Evolutionary conservation across 495 filamentous ascomycete genomes (phyloP).

Genomic region (Tuber melanosporum): DNA sequence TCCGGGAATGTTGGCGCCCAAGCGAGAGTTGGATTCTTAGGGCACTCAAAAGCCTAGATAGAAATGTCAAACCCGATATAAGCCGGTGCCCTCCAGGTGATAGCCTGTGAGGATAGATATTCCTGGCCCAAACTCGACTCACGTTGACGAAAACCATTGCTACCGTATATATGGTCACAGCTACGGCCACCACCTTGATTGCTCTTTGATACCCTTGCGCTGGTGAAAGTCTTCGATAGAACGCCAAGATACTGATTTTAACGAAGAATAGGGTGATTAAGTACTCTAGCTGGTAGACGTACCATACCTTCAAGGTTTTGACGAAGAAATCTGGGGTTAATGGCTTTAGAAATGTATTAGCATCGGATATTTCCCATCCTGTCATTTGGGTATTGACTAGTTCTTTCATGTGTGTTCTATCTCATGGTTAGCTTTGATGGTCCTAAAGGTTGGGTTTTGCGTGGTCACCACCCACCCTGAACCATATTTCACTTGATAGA

Average conservation of each 20-base stretch:
- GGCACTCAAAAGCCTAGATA: constrained; percentile 37
- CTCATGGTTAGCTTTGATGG: background rate
- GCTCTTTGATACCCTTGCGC: constrained; percentile 33
- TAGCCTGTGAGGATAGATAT: background rate
- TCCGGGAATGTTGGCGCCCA: constrained; percentile 36
- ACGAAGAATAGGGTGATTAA: constrained; percentile 36
- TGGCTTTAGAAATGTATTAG: constrained; percentile 3
- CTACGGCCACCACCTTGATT: constrained; percentile 35
- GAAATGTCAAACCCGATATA: background rate
- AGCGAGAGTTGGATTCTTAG: constrained; percentile 28
- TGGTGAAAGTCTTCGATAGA: constrained; percentile 43
- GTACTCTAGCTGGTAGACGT: constrained; percentile 39
- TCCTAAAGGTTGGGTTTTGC: background rate
- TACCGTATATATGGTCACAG: constrained; percentile 35
- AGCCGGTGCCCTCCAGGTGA: background rate
- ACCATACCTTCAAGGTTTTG: constrained; percentile 36
- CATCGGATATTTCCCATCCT: background rate
- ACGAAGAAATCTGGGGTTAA: constrained; percentile 10
- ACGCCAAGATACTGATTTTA: constrained; percentile 43
- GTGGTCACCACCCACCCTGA: constrained; percentile 24
- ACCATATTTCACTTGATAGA: constrained; percentile 35
- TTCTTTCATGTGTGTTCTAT: constrained; percentile 23
- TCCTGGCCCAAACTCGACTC: constrained; percentile 7
- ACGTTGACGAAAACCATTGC: constrained; percentile 41
- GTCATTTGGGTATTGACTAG: constrained; percentile 11